Conservation (phyloP, 2,329 filamentous ascomycete genomes). For the Graphilbum sp. region DNA sequence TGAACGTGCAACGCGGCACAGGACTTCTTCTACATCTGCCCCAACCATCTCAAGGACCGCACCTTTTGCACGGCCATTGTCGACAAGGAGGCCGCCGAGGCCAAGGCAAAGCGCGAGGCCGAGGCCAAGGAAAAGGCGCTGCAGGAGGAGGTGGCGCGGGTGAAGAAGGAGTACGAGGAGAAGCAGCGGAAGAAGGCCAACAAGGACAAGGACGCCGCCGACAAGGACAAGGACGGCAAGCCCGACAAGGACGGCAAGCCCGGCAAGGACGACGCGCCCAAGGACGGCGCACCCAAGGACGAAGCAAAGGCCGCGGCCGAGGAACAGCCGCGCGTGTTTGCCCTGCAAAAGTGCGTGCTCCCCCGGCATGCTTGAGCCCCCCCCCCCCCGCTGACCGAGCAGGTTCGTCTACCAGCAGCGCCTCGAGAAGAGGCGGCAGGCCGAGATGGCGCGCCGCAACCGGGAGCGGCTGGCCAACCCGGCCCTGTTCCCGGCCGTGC, state of each 20-base stretch:
- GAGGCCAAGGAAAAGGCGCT: conserved; percentile 49
- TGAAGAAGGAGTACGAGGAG: conserved; percentile 67
- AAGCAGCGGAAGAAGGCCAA: conserved; percentile 54
- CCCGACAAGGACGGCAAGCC: conserved; percentile 21
- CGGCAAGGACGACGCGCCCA: conserved; percentile 11
- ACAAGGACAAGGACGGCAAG: conserved; percentile 23
- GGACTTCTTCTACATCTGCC: conserved; percentile 89
- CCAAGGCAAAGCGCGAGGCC: conserved; percentile 48
- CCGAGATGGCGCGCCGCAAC: conserved; percentile 62
- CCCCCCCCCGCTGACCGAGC: too few relatives aligned
- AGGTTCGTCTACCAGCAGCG: conserved; percentile 80
- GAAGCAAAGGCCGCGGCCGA: conserved; percentile 20
- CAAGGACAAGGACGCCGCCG: conserved; percentile 36
- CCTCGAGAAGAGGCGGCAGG: conserved; percentile 58
- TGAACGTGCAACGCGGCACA: too few relatives aligned
- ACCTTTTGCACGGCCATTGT: conserved; percentile 65
- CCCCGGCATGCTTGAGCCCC: neutral
- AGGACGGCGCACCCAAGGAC: neutral
- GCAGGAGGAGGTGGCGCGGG: conserved; percentile 44
- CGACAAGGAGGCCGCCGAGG: conserved; percentile 48
- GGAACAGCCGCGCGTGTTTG: conserved; percentile 65
- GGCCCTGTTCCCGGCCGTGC: conserved; percentile 69
- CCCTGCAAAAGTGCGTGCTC: conserved; percentile 55
- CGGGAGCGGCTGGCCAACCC: conserved; percentile 66
- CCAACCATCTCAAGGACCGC: conserved; percentile 63